Evolutionary conservation across 192 early-diverging fungal species (phyloP), one percentile per base, ranked within the genome.

Genomic region (Oehlia diaphana): DNA sequence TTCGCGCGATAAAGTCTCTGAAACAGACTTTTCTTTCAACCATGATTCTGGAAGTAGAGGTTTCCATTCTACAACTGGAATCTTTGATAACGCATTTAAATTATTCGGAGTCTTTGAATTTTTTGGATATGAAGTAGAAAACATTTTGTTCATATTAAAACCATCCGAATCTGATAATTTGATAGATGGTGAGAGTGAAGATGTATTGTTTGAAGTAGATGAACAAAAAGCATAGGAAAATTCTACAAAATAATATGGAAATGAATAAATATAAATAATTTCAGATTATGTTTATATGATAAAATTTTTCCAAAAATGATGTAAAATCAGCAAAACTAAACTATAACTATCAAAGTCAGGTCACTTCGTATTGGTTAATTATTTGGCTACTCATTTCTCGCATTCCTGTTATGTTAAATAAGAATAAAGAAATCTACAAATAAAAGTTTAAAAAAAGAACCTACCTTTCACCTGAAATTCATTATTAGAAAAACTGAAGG

Each of bases 21-120:
- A 77, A 21, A 14, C 3, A 9, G 63, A 50, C 26, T 72, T 79
- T 44, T 84, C 78, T 28, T 42, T 63, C 31, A 85, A 49, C 84
- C 84, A 85, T 47, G 71, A 72, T 31, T 85, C 65, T 21, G 82
- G 64, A 42, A 85, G 53, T 39, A 85, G 63, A 33, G 82, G 80
- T 33, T 65, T 44, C 84, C 84, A 85, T 53, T 62, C 61, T 28
- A 63, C 81, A 9, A 8, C 28, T 10, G 77, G 44, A 33, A 74
- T 39, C 9, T 61, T 63, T 35, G 72, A 50, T 12, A 16, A 74
- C 47, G 23, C 1, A n/a, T 19, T 16, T 63, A 61, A 12, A 1
- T 63, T 61, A 23, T 63, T 61, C 16, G n/a, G 42, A 35, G n/a
- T 23, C 33, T 33, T 4, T 23, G 28, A 10, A 16, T 14, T 42